Conservation (phyloP, 768 basidiomycete species). For the Clitopilus passeckerianus region DNA sequence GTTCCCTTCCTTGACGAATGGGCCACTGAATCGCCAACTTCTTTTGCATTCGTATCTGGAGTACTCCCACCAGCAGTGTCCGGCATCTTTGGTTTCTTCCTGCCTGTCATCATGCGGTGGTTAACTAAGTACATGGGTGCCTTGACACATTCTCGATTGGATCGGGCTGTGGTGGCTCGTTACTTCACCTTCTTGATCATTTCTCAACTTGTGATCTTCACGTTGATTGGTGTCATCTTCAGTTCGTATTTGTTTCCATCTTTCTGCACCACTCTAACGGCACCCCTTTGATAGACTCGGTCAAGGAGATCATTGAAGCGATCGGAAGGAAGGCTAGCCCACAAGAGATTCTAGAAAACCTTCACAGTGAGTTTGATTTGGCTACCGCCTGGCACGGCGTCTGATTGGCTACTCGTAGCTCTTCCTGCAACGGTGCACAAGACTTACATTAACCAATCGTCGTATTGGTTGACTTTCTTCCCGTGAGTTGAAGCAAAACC, state of each 20-base stretch:
- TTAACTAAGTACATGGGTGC: slow-evolving; percentile 70
- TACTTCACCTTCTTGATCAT: slow-evolving; percentile 95
- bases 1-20: slow-evolving; percentile 75
- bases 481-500: slow-evolving; percentile 50
- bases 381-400: neutral
- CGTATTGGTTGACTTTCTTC: slow-evolving; percentile 92
- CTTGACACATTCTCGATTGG: slow-evolving; percentile 71
- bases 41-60: slow-evolving; percentile 88
- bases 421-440: slow-evolving; percentile 71
- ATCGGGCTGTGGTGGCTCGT: slow-evolving; percentile 87
- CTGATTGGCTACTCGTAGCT: slow-evolving; percentile 29
- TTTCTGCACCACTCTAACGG: neutral
- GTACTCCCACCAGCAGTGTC: slow-evolving; percentile 88
- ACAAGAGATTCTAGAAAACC: slow-evolving; percentile 38
- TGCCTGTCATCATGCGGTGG: slow-evolving; percentile 90
- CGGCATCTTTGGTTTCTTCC: slow-evolving; percentile 82
- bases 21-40: slow-evolving; percentile 51
- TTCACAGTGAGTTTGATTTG: slow-evolving; percentile 32
- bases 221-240: slow-evolving; percentile 84
- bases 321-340: slow-evolving; percentile 41
- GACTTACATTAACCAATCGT: slow-evolving; percentile 88
- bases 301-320: slow-evolving; percentile 36
- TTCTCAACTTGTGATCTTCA: slow-evolving; percentile 92
- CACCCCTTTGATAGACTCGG: slow-evolving; percentile 25
- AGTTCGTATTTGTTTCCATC: slow-evolving; percentile 58